These are phyloP conservation scores for Sporobolus alterniflorus DNA, from an alignment of 202 grass and related monocot genomes.

Conservation along the genomic window DNA sequence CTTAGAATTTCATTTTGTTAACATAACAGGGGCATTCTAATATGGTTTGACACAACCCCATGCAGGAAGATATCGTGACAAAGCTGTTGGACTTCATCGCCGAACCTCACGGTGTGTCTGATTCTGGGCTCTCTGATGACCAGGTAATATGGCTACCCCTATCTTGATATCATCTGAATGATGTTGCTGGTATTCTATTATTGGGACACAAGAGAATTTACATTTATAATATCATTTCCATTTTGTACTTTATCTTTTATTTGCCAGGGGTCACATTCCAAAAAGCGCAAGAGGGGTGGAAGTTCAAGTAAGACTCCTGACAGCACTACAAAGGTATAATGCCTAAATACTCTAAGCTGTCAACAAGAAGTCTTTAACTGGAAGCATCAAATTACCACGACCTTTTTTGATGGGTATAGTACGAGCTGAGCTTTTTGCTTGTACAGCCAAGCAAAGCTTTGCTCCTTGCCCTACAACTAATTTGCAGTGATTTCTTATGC, in stretches of 20 bases:
- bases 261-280: conserved; percentile 67
- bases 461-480: conserved; percentile 4
- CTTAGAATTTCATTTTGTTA: conserved; percentile 15
- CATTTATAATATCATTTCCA: conserved; percentile 14
- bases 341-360: conserved; percentile 18
- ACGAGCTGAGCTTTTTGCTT: conserved; percentile 2
- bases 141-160: conserved; percentile 46
- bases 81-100: conserved; percentile 97
- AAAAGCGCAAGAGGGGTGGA: conserved; percentile 82
- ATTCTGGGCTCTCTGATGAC: conserved; percentile 60
- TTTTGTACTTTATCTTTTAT: conserved; percentile 3
- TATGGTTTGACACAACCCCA: conserved; percentile 32
- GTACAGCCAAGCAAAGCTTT: conserved; percentile 7
- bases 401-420: conserved; percentile 7
- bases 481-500: conserved; percentile 28
- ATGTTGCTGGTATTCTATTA: conserved; percentile 31
- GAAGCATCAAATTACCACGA: background rate
- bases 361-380: background rate
- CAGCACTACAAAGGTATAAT: conserved; percentile 62
- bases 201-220: conserved; percentile 19
- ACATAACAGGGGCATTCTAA: conserved; percentile 20
- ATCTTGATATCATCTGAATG: conserved; percentile 31
- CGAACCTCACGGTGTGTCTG: conserved; percentile 64
- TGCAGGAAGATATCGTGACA: conserved; percentile 90
- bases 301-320: conserved; percentile 61